A percentile compares a stretch with the other conserved stretches of the same genome.
These are phyloP conservation scores for Ophiostoma ips DNA, from an alignment of 2,329 filamentous ascomycete genomes.

Conservation along the genomic window DNA sequence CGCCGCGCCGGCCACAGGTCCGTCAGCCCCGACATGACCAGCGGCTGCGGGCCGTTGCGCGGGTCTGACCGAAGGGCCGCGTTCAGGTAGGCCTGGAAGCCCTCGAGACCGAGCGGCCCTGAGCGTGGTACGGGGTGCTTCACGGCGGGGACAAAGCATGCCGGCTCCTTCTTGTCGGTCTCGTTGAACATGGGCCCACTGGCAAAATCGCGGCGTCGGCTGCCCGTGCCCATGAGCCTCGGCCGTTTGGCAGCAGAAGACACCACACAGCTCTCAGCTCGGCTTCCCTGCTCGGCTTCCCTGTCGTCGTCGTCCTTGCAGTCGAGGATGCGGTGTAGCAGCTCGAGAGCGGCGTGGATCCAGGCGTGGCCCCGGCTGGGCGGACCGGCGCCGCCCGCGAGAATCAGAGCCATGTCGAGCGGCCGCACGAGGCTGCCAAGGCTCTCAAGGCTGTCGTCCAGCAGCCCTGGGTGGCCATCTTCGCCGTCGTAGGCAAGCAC, in stretches of 20 bases:
- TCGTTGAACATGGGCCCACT: conserved; percentile 2
- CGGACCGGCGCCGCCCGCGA: conserved; percentile 49
- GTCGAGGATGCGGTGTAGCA: conserved; percentile 24
- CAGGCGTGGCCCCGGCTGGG: conserved; percentile 32
- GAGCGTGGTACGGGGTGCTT: conserved; percentile 27
- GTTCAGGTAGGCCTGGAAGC: conserved; percentile 49
- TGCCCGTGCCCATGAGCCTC: background rate
- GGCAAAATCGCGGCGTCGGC: background rate
- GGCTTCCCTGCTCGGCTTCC: no score
- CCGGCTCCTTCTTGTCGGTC: no score
- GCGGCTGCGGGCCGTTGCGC: conserved; percentile 34
- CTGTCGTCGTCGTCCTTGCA: background rate
- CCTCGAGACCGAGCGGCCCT: conserved; percentile 36
- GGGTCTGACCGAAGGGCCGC: conserved; percentile 15
- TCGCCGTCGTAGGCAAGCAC: conserved; percentile 15
- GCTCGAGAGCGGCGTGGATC: conserved; percentile 36
- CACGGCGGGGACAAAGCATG: conserved; percentile 28
- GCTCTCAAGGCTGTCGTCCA: no score
- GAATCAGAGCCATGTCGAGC: conserved; percentile 65
- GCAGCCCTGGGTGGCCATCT: no score
- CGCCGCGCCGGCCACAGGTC: conserved; percentile 63
- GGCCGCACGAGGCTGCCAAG: conserved; percentile 47
- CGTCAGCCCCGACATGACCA: conserved; percentile 55
- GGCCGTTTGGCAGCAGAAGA: background rate
- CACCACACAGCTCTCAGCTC: no score